phyloP scores from a whole-genome alignment of 192 early-diverging fungal genomes.

The Linnemannia exigua region DNA sequence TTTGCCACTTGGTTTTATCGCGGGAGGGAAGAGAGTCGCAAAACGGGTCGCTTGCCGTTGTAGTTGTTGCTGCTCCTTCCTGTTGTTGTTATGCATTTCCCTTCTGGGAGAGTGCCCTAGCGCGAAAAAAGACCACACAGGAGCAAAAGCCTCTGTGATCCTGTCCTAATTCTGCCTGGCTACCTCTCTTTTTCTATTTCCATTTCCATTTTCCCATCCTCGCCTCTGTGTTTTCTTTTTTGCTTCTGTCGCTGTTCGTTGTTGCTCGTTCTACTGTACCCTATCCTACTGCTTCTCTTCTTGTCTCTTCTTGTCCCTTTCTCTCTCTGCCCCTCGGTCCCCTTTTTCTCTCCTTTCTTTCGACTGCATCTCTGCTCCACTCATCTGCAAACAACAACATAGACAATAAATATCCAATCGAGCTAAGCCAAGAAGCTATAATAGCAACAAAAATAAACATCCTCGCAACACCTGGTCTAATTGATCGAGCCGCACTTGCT shows the following conservation, averaged over 20 bases:
- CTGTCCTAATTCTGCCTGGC: neutral
- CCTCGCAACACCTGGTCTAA: neutral
- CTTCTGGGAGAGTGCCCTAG: neutral
- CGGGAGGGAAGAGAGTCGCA: neutral
- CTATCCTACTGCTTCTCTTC: neutral
- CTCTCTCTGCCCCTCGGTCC: neutral
- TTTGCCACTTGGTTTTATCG: neutral
- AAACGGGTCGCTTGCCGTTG: neutral
- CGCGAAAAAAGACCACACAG: neutral
- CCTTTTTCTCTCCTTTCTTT: neutral
- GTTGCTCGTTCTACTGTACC: neutral
- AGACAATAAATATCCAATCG: too few relatives aligned
- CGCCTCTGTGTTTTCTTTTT: neutral
- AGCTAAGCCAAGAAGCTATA: neutral
- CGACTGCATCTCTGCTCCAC: neutral
- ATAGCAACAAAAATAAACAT: neutral
- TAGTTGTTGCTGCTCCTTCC: too few relatives aligned
- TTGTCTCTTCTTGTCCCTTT: neutral
- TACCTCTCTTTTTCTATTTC: neutral
- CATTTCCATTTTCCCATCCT: neutral
- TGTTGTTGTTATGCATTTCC: too few relatives aligned
- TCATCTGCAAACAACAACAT: neutral
- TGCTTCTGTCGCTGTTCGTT: neutral
- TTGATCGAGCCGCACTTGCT: neutral
- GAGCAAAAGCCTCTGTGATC: neutral